Percentiles rank a stretch among this genome's conserved stretches.
These are phyloP conservation scores for Fusarium sp. DNA, from an alignment of 2,329 filamentous ascomycete species.

Conservation along the genomic window DNA sequence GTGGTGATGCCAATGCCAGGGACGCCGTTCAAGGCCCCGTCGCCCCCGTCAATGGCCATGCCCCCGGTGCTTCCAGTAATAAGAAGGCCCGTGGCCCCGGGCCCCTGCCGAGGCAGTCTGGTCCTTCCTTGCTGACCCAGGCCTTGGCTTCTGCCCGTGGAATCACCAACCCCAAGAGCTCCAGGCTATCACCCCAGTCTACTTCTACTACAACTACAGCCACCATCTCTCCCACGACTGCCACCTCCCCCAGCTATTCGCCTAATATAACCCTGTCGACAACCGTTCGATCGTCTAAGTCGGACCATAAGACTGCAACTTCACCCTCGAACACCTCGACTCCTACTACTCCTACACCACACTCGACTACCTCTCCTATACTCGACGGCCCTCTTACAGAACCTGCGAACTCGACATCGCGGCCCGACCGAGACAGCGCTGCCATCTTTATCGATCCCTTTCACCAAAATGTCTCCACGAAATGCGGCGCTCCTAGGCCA, in stretches of 20 bases:
- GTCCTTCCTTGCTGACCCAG: slow-evolving; percentile 68
- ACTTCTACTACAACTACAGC: slow-evolving; percentile 12
- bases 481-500: slow-evolving; percentile 51
- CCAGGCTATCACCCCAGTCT: slow-evolving; percentile 25
- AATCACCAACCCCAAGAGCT: slow-evolving; percentile 49
- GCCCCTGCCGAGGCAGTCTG: slow-evolving; percentile 57
- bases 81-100: slow-evolving; percentile 59
- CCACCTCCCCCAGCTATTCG: slow-evolving; percentile 14
- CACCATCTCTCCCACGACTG: slow-evolving; percentile 27
- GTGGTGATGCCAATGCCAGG: slow-evolving; percentile 42
- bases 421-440: slow-evolving; percentile 37
- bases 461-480: slow-evolving; percentile 51
- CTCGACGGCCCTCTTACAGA: slow-evolving; percentile 24
- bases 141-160: slow-evolving; percentile 70
- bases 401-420: slow-evolving; percentile 20
- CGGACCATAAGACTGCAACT: slow-evolving; percentile 20
- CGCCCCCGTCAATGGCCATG: slow-evolving; percentile 19
- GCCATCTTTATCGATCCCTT: slow-evolving; percentile 18
- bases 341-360: slow-evolving; percentile 15
- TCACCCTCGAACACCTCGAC: slow-evolving; percentile 23
- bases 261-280: slow-evolving; percentile 3
- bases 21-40: slow-evolving; percentile 14
- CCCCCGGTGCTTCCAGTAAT: slow-evolving; percentile 45
- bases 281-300: slow-evolving; percentile 25
- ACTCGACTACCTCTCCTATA: slow-evolving; percentile 9